Evolutionary conservation across 371 early-diverging fungal genomes (phyloP).

Genomic region (Cokeromyces recurvatus): DNA sequence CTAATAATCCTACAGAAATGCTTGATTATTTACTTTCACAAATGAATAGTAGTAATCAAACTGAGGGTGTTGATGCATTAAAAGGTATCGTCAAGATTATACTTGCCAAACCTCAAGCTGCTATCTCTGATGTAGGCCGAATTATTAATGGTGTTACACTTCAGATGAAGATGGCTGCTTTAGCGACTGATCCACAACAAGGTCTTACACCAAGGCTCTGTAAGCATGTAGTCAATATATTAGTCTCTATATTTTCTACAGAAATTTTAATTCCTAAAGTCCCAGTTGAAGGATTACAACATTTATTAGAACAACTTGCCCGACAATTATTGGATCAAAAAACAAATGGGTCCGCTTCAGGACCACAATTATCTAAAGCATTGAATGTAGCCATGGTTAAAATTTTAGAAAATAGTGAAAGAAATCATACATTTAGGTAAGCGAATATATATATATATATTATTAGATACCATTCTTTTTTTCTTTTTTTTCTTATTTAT

Average conservation of each 20-base stretch:
- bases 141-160: slow-evolving; percentile 74
- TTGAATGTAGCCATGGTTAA: slow-evolving; percentile 86
- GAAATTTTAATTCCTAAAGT: slow-evolving; percentile 59
- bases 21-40: slow-evolving; percentile 74
- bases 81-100: slow-evolving; percentile 74
- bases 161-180: slow-evolving; percentile 76
- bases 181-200: slow-evolving; percentile 49
- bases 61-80: slow-evolving; percentile 73
- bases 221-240: slow-evolving; percentile 72
- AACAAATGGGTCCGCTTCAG: slow-evolving; percentile 58
- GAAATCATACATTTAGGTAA: slow-evolving; percentile 73
- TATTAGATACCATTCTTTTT: too few species aligned
- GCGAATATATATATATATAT: too few species aligned
- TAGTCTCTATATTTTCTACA: slow-evolving; percentile 74
- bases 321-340: slow-evolving; percentile 74
- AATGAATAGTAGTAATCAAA: slow-evolving; percentile 68
- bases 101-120: slow-evolving; percentile 26
- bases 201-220: slow-evolving; percentile 56
- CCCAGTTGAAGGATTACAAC: slow-evolving; percentile 57
- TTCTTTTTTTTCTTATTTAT: too few species aligned
- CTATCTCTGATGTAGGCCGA: slow-evolving; percentile 55
- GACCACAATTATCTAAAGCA: slow-evolving; percentile 67
- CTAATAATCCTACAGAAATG: too few species aligned
- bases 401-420: slow-evolving; percentile 78
- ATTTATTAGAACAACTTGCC: slow-evolving; percentile 72